Evolutionary conservation across 2,329 filamentous ascomycete species (phyloP).

Genomic region (Byssothecium circinans): DNA sequence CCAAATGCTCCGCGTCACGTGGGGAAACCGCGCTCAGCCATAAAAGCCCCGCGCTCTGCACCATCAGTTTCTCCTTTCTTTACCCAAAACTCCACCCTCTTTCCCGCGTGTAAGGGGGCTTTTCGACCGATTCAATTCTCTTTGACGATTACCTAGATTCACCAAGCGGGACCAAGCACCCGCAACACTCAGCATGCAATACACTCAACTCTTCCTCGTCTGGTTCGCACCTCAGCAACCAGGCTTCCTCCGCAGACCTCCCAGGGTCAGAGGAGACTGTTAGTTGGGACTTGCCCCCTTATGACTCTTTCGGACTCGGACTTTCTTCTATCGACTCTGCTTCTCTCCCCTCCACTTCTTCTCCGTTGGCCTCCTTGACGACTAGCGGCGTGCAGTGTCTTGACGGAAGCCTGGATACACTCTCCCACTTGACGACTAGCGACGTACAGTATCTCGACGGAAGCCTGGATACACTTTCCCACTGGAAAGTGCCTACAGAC

Average conservation of each 20-base stretch:
- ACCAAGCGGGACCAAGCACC: slow-evolving; percentile 38
- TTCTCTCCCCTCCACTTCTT: slow-evolving; percentile 25
- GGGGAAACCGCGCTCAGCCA: slow-evolving; percentile 13
- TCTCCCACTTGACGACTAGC: too few relatives aligned
- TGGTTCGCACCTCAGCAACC: slow-evolving; percentile 34
- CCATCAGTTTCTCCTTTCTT: slow-evolving; percentile 18
- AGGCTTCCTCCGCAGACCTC: slow-evolving; percentile 22
- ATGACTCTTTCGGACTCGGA: slow-evolving; percentile 17
- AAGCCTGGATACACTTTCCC: too few relatives aligned
- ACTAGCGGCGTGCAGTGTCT: too few relatives aligned
- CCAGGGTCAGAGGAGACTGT: slow-evolving; percentile 24
- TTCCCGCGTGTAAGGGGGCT: slow-evolving; percentile 38
- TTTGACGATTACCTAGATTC: slow-evolving; percentile 42
- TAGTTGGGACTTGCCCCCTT: slow-evolving; percentile 33
- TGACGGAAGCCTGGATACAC: too few relatives aligned
- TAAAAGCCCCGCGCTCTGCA: slow-evolving; percentile 20
- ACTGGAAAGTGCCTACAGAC: too few relatives aligned
- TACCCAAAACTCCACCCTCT: slow-evolving; percentile 34
- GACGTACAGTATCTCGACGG: too few relatives aligned
- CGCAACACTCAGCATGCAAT: slow-evolving; percentile 38
- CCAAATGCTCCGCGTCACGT: not conserved
- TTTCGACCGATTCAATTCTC: slow-evolving; percentile 37
- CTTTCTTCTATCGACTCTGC: slow-evolving; percentile 21
- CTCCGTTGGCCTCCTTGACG: slow-evolving; percentile 25
- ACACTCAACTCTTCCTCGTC: slow-evolving; percentile 16